phyloP scores from a whole-genome alignment of 2,329 filamentous ascomycete species.

The Arthrocladium fulminans region DNA sequence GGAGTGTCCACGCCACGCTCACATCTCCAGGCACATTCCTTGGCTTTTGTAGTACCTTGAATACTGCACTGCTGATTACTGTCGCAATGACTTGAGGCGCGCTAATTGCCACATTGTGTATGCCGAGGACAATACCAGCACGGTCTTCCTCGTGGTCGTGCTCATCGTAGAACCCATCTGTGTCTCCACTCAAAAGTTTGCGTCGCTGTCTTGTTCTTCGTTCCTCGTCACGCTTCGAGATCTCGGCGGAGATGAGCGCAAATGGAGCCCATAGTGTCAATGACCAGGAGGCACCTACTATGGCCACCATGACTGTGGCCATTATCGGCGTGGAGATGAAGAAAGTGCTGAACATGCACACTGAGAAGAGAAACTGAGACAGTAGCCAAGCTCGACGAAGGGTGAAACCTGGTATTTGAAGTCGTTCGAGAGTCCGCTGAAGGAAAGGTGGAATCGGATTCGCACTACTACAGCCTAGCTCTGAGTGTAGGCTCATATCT shows the following conservation, averaged over 20 bases:
- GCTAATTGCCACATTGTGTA: constrained; percentile 92
- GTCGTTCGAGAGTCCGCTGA: constrained; percentile 43
- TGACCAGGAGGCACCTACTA: constrained; percentile 87
- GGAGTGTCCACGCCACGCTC: constrained; percentile 77
- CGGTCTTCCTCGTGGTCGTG: constrained; percentile 52
- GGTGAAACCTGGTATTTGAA: constrained; percentile 75
- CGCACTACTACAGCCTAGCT: background rate
- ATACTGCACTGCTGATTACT: constrained; percentile 72
- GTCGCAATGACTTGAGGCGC: constrained; percentile 88
- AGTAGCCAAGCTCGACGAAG: constrained; percentile 81
- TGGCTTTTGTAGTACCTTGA: constrained; percentile 77
- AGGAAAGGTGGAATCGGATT: constrained; percentile 12
- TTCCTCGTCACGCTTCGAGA: constrained; percentile 67
- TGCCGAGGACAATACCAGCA: constrained; percentile 81
- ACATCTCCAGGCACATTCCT: constrained; percentile 75
- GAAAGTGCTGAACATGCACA: constrained; percentile 70
- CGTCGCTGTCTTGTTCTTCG: constrained; percentile 40
- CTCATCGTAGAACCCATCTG: constrained; percentile 22
- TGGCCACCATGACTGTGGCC: constrained; percentile 67
- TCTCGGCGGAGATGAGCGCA: constrained; percentile 87
- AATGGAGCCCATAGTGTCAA: constrained; percentile 91
- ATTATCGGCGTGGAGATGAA: constrained; percentile 62
- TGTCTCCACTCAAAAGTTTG: constrained; percentile 22
- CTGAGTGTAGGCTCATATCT: constrained; percentile 3
- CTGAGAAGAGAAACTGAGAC: constrained; percentile 73